phyloP scores from a whole-genome alignment of 768 basidiomycete genomes.

The Rhizopogon vulgaris region DNA sequence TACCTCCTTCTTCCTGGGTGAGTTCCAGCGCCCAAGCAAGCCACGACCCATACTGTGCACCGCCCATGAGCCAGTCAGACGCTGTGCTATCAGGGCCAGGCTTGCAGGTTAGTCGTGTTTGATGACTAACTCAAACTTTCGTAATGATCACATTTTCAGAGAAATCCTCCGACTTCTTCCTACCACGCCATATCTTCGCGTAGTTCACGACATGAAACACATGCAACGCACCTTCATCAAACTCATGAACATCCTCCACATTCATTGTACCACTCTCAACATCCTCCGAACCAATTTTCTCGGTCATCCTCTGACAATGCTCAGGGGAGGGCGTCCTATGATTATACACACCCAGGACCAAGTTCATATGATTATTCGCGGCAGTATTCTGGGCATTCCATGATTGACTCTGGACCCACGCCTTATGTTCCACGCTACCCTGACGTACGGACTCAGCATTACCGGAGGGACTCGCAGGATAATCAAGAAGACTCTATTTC shows the following conservation, averaged over 20 bases:
- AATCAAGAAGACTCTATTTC: constrained; percentile 11
- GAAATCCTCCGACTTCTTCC: constrained; percentile 11
- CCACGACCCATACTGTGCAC: constrained; percentile 18
- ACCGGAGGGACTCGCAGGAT: constrained; percentile 13
- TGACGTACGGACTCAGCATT: constrained; percentile 11
- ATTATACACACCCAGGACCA: constrained; percentile 14
- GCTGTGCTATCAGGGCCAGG: constrained; percentile 21
- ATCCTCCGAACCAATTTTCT: constrained; percentile 2
- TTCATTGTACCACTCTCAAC: constrained; percentile 17
- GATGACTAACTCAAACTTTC: not conserved
- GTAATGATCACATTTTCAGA: constrained; percentile 13
- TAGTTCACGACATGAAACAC: constrained; percentile 20
- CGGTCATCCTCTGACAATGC: constrained; percentile 23
- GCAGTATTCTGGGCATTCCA: constrained; percentile 7
- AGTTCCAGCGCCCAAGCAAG: constrained; percentile 35
- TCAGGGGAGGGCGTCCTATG: constrained; percentile 20
- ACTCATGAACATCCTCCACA: constrained; percentile 17
- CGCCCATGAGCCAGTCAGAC: constrained; percentile 18
- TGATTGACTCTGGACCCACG: constrained; percentile 13
- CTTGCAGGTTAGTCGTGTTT: constrained; percentile 19
- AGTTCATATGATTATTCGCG: not conserved
- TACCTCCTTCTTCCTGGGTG: constrained; percentile 36
- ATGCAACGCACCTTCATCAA: constrained; percentile 9
- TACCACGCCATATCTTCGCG: constrained; percentile 18
- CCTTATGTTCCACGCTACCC: constrained; percentile 11